Evolutionary conservation across 495 filamentous ascomycete species (phyloP).

Genomic region (Penicillium coffeae): DNA sequence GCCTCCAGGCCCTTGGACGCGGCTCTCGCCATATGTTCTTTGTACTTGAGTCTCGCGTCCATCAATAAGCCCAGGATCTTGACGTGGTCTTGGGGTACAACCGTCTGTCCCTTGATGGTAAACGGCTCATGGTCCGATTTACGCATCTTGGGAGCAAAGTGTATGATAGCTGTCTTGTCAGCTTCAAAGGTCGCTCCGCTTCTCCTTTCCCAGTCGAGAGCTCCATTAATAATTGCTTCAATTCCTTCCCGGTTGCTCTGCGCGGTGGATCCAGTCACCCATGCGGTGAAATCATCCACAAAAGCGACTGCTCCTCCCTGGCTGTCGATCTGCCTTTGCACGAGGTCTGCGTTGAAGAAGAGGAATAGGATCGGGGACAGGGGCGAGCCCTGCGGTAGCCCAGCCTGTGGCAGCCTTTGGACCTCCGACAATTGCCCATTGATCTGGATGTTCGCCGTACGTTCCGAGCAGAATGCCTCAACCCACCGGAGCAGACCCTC

Average conservation of each 20-base stretch:
- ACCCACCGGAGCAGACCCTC: conserved; percentile 27
- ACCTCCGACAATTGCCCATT: conserved; percentile 13
- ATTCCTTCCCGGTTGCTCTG: conserved; percentile 20
- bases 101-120: conserved; percentile 22
- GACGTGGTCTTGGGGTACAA: conserved; percentile 17
- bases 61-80: conserved; percentile 24
- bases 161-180: conserved; percentile 25
- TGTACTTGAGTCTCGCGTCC: conserved; percentile 23
- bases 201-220: conserved; percentile 21
- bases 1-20: conserved; percentile 28
- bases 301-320: conserved; percentile 17
- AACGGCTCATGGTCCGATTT: conserved; percentile 20
- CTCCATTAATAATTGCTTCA: conserved; percentile 16
- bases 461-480: conserved; percentile 24
- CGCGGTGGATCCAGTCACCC: no score
- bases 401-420: conserved; percentile 11
- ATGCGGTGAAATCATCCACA: conserved; percentile 22
- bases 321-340: conserved; percentile 19
- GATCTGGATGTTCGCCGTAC: conserved; percentile 14
- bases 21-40: no score
- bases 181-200: conserved; percentile 25
- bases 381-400: conserved; percentile 27
- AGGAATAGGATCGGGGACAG: conserved; percentile 31
- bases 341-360: conserved; percentile 30
- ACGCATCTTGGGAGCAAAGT: conserved; percentile 17